Percentiles rank a stretch among this genome's conserved stretches.
Conservation (phyloP, 2,329 filamentous ascomycete species). For the Zymoseptoria tritici region DNA sequence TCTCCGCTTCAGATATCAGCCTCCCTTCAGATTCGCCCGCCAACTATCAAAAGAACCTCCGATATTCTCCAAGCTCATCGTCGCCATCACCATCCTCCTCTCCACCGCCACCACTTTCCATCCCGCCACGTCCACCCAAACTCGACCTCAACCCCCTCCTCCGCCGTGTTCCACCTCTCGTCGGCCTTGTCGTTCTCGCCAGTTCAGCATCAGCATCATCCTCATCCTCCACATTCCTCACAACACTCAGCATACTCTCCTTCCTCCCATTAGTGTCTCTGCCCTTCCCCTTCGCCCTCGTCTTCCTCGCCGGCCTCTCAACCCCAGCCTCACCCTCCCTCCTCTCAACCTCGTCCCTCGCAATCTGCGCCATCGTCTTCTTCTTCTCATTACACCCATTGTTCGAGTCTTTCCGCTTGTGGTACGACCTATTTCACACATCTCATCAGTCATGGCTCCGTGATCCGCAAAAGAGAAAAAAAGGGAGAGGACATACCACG, state of each 20-base stretch:
- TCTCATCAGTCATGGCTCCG: no score
- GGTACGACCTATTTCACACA: background rate
- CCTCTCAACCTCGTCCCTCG: slow-evolving; percentile 7
- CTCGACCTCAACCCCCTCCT: background rate
- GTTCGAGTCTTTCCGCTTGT: slow-evolving; percentile 13
- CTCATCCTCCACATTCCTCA: background rate
- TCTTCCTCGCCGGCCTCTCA: slow-evolving; percentile 1
- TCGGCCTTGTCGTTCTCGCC: background rate
- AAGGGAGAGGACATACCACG: background rate
- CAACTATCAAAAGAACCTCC: background rate
- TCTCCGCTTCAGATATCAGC: background rate
- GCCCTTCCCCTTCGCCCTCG: background rate
- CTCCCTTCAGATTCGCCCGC: background rate
- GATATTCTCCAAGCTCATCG: background rate
- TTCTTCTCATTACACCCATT: slow-evolving; percentile 18
- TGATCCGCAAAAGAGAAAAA: no score
- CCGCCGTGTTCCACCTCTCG: background rate
- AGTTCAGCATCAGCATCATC: background rate
- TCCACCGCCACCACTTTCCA: background rate
- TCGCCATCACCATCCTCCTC: background rate
- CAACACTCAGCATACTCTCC: background rate
- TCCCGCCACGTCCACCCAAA: background rate
- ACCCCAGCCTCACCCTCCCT: background rate
- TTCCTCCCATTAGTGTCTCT: no score
- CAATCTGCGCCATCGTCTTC: slow-evolving; percentile 15